Evolutionary conservation across 768 basidiomycete genomes (phyloP), one percentile per base, ranked within the genome.

Genomic region (Pleurotus platypus): DNA sequence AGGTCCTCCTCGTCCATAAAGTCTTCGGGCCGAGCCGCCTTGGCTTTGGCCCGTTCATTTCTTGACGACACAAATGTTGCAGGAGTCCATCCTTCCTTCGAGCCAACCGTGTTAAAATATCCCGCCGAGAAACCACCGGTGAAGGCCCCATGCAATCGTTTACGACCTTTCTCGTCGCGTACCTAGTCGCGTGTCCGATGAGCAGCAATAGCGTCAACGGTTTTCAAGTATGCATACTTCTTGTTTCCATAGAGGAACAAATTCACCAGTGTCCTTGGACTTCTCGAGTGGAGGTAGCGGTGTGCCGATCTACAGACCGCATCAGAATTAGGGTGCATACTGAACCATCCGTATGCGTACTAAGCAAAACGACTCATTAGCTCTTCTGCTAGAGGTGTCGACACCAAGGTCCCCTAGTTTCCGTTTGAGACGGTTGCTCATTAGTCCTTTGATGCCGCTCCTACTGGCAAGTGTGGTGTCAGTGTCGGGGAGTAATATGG

Each of bases 1-100:
- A 98, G 75, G 69, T 98, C 97, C 72, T 99, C 97, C 43, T 98
- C 97, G 72, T 99, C 97, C 97, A 99, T 98, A 67, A 92, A 98
- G 67, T 97, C 94, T 70, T 96, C 92, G 0, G 93, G 88, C 30
- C 80, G 79, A n/a, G 78, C 72, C 2, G 71, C 72, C 63, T 82
- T 78, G 62, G 81, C 70, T 68, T 87, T 87, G 46, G 83, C 83
- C 48, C 94, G 83, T 45, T 91, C 89, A 26, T 68, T 71, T 30
- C 94, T 82, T 5, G 95, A 97, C 0, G 96, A 98, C 12, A 91
- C 86, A 70, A 98, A 99, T 2, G 92, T 91, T 35, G 89, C 82
- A 0, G 97, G 97, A 6, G 92, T 70, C 94, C 95, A 99, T 85
- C 96, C 95, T 82, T 98, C 95, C 70, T 96, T 93, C 5, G 92